Percentiles rank a stretch among this genome's conserved stretches.
These are phyloP conservation scores for Heterobasidion occidentale DNA, from an alignment of 1,284 basidiomycete species.

Conservation along the genomic window DNA sequence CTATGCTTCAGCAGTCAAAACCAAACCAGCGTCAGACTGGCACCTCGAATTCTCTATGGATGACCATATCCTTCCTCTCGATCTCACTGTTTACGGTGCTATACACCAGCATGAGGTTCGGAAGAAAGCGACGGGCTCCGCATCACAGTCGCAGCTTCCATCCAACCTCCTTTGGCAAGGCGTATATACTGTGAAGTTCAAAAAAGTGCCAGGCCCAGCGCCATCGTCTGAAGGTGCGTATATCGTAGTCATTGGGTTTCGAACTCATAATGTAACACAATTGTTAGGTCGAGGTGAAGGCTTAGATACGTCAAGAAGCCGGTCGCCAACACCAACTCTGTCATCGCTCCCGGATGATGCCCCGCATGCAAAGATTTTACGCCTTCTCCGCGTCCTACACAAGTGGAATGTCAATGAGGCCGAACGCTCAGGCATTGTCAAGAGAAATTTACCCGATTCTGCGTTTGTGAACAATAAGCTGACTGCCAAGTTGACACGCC, in stretches of 20 bases:
- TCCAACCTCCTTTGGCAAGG: slow-evolving; percentile 82
- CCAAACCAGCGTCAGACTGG: slow-evolving; percentile 88
- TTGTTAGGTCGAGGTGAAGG: slow-evolving; percentile 24
- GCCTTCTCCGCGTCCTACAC: slow-evolving; percentile 83
- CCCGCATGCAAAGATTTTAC: slow-evolving; percentile 85
- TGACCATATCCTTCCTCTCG: slow-evolving; percentile 73
- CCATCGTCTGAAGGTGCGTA: slow-evolving; percentile 52
- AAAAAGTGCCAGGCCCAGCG: slow-evolving; percentile 83
- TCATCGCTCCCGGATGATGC: slow-evolving; percentile 81
- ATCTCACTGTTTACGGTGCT: slow-evolving; percentile 93
- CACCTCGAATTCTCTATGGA: slow-evolving; percentile 95
- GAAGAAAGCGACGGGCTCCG: slow-evolving; percentile 41
- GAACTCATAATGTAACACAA: neutral
- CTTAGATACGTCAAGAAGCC: slow-evolving; percentile 30
- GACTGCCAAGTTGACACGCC: slow-evolving; percentile 95
- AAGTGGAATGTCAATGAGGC: slow-evolving; percentile 62
- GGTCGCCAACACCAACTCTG: slow-evolving; percentile 54
- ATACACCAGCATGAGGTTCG: slow-evolving; percentile 84
- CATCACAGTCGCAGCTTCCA: slow-evolving; percentile 38
- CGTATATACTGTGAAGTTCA: slow-evolving; percentile 87
- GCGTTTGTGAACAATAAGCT: slow-evolving; percentile 98
- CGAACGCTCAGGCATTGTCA: slow-evolving; percentile 45
- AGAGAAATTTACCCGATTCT: slow-evolving; percentile 58
- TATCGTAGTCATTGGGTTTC: neutral
- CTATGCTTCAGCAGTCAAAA: slow-evolving; percentile 90